Conservation (phyloP, 352 stramenopile species). For the Pythium aristosporum region DNA sequence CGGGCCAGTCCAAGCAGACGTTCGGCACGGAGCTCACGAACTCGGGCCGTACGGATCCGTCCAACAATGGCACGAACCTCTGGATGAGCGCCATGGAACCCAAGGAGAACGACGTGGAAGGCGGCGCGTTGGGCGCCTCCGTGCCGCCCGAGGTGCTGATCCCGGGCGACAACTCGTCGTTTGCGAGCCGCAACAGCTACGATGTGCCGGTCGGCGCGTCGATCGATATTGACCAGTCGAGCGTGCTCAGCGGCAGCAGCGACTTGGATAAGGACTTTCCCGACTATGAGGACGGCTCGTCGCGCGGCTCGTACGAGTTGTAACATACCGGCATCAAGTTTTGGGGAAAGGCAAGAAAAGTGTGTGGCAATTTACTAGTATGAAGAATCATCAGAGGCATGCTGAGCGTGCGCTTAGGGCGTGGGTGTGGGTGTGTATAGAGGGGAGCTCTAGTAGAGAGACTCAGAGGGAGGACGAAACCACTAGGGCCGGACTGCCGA, state of each 20-base stretch:
- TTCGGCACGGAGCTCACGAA: conserved; percentile 20
- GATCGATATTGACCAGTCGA: conserved; percentile 58
- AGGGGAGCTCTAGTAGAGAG: no score
- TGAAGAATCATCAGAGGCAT: conserved; percentile 4
- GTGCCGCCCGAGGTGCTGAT: conserved; percentile 39
- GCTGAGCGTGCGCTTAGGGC: no score
- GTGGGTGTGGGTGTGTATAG: no score
- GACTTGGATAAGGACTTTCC: conserved; percentile 76
- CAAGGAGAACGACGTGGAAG: conserved; percentile 74
- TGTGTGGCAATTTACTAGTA: conserved; percentile 5
- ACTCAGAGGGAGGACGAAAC: no score
- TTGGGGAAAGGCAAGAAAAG: neutral
- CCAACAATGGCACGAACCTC: conserved; percentile 55
- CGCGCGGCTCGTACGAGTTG: conserved; percentile 78
- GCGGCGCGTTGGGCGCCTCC: conserved; percentile 38
- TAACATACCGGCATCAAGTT: conserved; percentile 29
- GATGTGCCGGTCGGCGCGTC: conserved; percentile 35
- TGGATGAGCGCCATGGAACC: conserved; percentile 83
- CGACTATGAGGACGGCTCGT: conserved; percentile 68
- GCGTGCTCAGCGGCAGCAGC: conserved; percentile 66
- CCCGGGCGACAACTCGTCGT: conserved; percentile 32
- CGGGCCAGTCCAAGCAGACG: conserved; percentile 24
- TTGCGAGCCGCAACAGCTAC: conserved; percentile 68
- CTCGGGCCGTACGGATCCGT: conserved; percentile 27
- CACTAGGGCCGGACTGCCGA: no score